Evolutionary conservation across 129 eudicot genomes (phyloP).

Genomic region (Arctium lappa): DNA sequence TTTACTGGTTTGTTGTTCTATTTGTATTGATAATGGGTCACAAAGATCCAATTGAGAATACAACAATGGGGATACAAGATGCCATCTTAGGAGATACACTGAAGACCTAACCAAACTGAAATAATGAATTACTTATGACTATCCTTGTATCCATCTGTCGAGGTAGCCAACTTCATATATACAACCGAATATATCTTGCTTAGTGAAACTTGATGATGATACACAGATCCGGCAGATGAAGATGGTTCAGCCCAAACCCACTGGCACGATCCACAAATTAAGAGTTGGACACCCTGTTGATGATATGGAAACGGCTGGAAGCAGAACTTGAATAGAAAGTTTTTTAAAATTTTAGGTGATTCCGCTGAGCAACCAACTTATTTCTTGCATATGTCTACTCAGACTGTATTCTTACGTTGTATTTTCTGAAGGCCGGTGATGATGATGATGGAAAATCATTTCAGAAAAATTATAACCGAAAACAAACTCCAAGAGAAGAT

Average conservation of each 20-base stretch:
- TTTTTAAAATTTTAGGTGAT: too few relatives aligned
- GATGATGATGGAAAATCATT: neutral
- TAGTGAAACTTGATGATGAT: neutral
- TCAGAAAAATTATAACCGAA: too few relatives aligned
- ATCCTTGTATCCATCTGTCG: neutral
- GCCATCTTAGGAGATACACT: neutral
- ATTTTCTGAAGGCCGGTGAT: neutral
- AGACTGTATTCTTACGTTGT: neutral
- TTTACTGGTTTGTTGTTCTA: neutral
- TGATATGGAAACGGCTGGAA: neutral
- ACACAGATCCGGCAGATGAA: neutral
- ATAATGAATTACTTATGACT: neutral
- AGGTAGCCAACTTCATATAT: neutral
- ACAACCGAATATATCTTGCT: neutral
- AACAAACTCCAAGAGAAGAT: too few relatives aligned
- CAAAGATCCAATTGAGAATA: neutral
- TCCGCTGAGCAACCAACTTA: neutral
- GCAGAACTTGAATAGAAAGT: neutral
- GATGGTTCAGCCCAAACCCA: neutral
- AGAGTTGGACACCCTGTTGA: neutral
- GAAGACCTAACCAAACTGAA: neutral
- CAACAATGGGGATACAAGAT: neutral
- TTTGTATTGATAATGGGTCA: neutral
- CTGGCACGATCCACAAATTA: neutral
- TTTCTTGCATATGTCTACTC: neutral